Percentiles rank a stretch among this genome's conserved stretches.
Evolutionary conservation across 495 filamentous ascomycete genomes (phyloP).

Genomic region (Daldinia concentrica): DNA sequence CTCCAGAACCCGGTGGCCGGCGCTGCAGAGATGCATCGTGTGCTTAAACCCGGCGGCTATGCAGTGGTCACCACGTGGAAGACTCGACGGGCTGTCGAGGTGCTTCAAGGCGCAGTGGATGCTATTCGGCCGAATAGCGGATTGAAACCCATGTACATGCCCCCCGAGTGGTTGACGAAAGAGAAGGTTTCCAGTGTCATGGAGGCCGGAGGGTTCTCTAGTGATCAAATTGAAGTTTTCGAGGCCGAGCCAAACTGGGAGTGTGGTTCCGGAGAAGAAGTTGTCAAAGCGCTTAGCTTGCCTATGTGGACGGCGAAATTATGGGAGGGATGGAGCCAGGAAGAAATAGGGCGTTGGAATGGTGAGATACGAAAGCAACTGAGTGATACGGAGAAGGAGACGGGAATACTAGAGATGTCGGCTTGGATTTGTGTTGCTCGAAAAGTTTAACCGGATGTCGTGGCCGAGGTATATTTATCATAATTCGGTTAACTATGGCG

Average conservation of each 20-base stretch:
- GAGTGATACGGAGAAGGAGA: constrained; percentile 54
- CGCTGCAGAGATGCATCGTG: constrained; percentile 45
- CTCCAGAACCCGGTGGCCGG: constrained; percentile 33
- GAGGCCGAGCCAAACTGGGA: constrained; percentile 33
- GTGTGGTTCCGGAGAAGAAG: constrained; percentile 18
- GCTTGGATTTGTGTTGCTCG: constrained; percentile 58
- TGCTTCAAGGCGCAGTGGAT: constrained; percentile 24
- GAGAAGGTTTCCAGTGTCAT: constrained; percentile 35
- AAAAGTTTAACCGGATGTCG: constrained; percentile 7
- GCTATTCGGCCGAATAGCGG: constrained; percentile 22
- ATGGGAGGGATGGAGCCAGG: constrained; percentile 46
- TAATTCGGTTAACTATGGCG: not conserved
- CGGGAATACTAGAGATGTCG: constrained; percentile 60
- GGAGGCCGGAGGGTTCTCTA: constrained; percentile 25
- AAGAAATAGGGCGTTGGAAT: constrained; percentile 40
- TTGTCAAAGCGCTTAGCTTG: constrained; percentile 26
- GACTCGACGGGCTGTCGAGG: constrained; percentile 7
- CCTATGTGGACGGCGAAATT: constrained; percentile 41
- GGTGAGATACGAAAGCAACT: constrained; percentile 46
- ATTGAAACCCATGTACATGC: constrained; percentile 24
- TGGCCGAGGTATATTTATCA: not conserved
- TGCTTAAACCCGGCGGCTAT: constrained; percentile 47
- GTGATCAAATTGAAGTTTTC: constrained; percentile 17
- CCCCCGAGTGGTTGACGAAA: constrained; percentile 36
- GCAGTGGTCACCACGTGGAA: constrained; percentile 50